A percentile compares a stretch with the other conserved stretches of the same genome.
phyloP scores from a whole-genome alignment of 768 basidiomycete species.

The Agaricus blazei region DNA sequence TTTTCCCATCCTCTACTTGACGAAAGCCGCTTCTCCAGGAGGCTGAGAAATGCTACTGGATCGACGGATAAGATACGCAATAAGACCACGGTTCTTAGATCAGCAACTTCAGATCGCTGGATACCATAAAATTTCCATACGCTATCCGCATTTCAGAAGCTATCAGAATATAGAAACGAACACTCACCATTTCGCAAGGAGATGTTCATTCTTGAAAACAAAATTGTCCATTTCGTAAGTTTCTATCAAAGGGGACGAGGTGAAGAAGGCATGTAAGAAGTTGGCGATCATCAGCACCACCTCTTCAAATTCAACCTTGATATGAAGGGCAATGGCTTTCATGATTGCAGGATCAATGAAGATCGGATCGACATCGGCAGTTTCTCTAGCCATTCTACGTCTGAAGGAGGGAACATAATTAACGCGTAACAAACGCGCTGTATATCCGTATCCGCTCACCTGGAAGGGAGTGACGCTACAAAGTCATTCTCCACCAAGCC shows the following conservation, averaged over 20 bases:
- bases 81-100: conserved; percentile 50
- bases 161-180: neutral
- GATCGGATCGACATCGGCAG: conserved; percentile 50
- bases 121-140: conserved; percentile 66
- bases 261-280: conserved; percentile 58
- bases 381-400: conserved; percentile 40
- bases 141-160: conserved; percentile 28
- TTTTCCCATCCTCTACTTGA: conserved; percentile 38
- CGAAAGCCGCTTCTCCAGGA: conserved; percentile 39
- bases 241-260: conserved; percentile 55
- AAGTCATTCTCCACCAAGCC: conserved; percentile 46
- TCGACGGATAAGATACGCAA: conserved; percentile 60
- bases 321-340: conserved; percentile 45
- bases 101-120: conserved; percentile 49
- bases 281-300: conserved; percentile 51
- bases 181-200: conserved; percentile 56
- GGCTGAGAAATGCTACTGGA: conserved; percentile 50
- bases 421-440: neutral
- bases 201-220: conserved; percentile 53
- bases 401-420: conserved; percentile 24
- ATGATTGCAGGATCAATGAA: conserved; percentile 55
- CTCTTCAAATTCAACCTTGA: conserved; percentile 42
- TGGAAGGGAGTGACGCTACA: conserved; percentile 45
- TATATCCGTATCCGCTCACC: conserved; percentile 32
- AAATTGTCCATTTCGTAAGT: conserved; percentile 71